These are phyloP conservation scores for Amanita pallidorosea DNA, from an alignment of 768 basidiomycete species.

Conservation along the genomic window DNA sequence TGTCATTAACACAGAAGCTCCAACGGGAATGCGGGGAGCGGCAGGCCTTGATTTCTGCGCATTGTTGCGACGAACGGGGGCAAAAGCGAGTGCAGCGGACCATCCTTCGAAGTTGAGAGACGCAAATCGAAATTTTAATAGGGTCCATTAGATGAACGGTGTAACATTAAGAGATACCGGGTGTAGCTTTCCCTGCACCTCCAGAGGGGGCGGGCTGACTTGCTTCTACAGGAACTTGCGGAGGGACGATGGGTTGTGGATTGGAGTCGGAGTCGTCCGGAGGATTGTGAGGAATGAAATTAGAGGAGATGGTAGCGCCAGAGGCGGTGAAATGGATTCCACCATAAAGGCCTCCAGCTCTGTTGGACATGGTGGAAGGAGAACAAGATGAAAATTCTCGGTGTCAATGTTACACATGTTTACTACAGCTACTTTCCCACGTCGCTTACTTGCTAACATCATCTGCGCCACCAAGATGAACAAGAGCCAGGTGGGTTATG, in stretches of 20 bases:
- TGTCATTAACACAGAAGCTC: slow-evolving; percentile 43
- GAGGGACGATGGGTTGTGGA: slow-evolving; percentile 6
- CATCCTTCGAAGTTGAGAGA: slow-evolving; percentile 44
- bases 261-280: slow-evolving; percentile 5
- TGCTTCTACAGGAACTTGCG: slow-evolving; percentile 13
- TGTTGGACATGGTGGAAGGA: slow-evolving; percentile 50
- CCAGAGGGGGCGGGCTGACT: slow-evolving; percentile 15
- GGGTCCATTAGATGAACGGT: slow-evolving; percentile 35
- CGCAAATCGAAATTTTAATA: slow-evolving; percentile 40
- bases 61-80: slow-evolving; percentile 59
- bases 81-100: slow-evolving; percentile 86
- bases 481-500: too few species aligned
- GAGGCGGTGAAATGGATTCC: slow-evolving; percentile 74
- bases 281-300: slow-evolving; percentile 18
- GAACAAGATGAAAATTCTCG: slow-evolving; percentile 9
- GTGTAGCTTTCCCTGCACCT: slow-evolving; percentile 36
- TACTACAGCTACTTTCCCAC: slow-evolving; percentile 5
- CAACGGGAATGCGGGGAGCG: slow-evolving; percentile 45
- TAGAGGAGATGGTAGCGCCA: slow-evolving; percentile 41
- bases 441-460: slow-evolving; percentile 22
- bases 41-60: slow-evolving; percentile 48
- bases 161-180: slow-evolving; percentile 48
- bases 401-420: slow-evolving; percentile 5
- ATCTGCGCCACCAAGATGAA: slow-evolving; percentile 14
- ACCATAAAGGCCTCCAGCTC: slow-evolving; percentile 79